Base-by-base conservation (phyloP, 495 filamentous ascomycete species). In the Coniosporium apollinis region DNA sequence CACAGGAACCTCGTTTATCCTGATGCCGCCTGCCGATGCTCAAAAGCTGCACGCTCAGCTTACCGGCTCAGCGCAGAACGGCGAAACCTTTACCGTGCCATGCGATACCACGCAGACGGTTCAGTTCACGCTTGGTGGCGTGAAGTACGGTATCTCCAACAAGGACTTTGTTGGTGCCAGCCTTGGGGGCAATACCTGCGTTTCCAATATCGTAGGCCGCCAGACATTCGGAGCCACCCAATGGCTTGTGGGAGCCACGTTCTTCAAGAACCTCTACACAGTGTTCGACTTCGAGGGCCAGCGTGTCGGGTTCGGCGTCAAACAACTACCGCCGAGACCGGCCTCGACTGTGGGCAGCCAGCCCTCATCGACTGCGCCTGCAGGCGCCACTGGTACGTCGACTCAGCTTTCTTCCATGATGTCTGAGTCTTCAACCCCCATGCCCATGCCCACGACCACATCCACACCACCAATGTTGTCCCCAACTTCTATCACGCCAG, bases 251-350 rank as follows among this genome's bases (percentile, higher is more conserved):
- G 83, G 83, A 4, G 83, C 86, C 44, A 67, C 77, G 3, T 91
- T 91, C 45, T 54, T 92, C 38, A 92, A 91, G 59, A 89, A 91
- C 43, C 82, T 91, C n/a, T 89, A 89, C 56, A 59, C 69, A 16
- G 75, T 89, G 15, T 91, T 91, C 46, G 83, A 92, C 51, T 69
- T 66, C 24, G 81, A 54, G 6, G 33, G 40, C 2, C 22, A 25
- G 8, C 33, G 42, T 16, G 37, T 54, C 0, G 40, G 40, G 8
- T 28, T 43, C 28, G 40, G 35, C 1, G 31, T 19, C 1, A 37
- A 37, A n/a, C n/a, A n/a, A n/a, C n/a, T n/a, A n/a, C n/a, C n/a
- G n/a, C n/a, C n/a, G n/a, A n/a, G n/a, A n/a, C n/a, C n/a, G n/a
- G n/a, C n/a, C n/a, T n/a, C n/a, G n/a, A n/a, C n/a, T n/a, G n/a